Percentiles rank a stretch among this genome's conserved stretches.
Evolutionary conservation across 2,329 filamentous ascomycete species (phyloP).

Genomic region (Lachnellula subtilissima): DNA sequence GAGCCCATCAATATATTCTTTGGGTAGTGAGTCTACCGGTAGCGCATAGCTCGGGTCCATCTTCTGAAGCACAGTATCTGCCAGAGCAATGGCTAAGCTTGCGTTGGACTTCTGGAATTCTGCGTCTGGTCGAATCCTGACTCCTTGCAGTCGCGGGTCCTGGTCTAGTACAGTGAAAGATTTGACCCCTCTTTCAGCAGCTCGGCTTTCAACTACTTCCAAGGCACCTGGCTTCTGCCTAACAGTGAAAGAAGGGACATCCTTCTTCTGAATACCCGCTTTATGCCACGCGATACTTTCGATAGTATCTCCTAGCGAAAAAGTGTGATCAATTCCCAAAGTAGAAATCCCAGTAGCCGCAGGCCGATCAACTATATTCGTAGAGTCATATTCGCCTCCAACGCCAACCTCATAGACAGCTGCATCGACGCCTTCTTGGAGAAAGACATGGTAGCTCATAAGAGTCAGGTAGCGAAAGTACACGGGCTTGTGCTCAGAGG

Average conservation of each 20-base stretch:
- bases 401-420: constrained; percentile 64
- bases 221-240: constrained; percentile 47
- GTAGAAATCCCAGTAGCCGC: constrained; percentile 57
- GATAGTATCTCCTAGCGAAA: constrained; percentile 56
- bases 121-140: constrained; percentile 47
- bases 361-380: constrained; percentile 58
- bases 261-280: constrained; percentile 63
- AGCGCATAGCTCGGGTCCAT: constrained; percentile 33
- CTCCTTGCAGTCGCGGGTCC: constrained; percentile 42
- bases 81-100: constrained; percentile 46
- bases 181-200: constrained; percentile 46
- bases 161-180: constrained; percentile 42
- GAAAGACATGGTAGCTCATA: constrained; percentile 62
- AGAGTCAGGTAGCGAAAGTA: constrained; percentile 61
- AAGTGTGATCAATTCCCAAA: constrained; percentile 66
- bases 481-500: constrained; percentile 40
- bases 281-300: constrained; percentile 71
- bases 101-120: constrained; percentile 57
- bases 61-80: constrained; percentile 44
- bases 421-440: constrained; percentile 56
- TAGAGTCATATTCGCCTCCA: constrained; percentile 64
- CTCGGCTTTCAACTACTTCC: constrained; percentile 45
- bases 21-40: constrained; percentile 43
- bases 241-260: constrained; percentile 53
- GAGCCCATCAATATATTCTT: constrained; percentile 66